Evolutionary conservation across 2,329 filamentous ascomycete genomes (phyloP).

Genomic region (Talaromyces sp.): DNA sequence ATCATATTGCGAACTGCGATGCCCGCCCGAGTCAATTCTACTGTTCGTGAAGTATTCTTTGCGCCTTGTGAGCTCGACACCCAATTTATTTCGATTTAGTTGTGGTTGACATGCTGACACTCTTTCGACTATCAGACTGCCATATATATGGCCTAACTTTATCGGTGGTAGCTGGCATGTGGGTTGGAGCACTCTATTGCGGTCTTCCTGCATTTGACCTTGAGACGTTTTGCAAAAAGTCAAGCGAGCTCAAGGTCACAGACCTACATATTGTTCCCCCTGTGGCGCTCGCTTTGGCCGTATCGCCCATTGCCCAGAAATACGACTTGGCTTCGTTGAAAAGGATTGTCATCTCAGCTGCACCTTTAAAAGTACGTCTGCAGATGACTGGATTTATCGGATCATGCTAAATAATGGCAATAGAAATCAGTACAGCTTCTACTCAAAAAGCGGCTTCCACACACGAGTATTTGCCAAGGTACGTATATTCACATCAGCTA

Average conservation of each 20-base stretch:
- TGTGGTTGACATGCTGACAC: not conserved
- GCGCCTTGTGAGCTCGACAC: slow-evolving; percentile 23
- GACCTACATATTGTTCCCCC: slow-evolving; percentile 26
- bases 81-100: not conserved
- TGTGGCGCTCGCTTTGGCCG: slow-evolving; percentile 22
- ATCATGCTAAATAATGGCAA: not conserved
- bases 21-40: slow-evolving; percentile 22
- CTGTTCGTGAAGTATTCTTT: slow-evolving; percentile 26
- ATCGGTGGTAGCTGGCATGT: slow-evolving; percentile 25
- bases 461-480: slow-evolving; percentile 25
- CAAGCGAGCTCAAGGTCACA: slow-evolving; percentile 24
- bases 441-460: slow-evolving; percentile 24
- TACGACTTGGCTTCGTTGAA: slow-evolving; percentile 21
- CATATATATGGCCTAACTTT: slow-evolving; percentile 25
- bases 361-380: slow-evolving; percentile 24
- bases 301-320: slow-evolving; percentile 20
- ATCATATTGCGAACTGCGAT: slow-evolving; percentile 24
- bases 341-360: slow-evolving; percentile 25
- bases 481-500: not conserved
- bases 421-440: slow-evolving; percentile 24
- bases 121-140: slow-evolving; percentile 20
- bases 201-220: slow-evolving; percentile 24
- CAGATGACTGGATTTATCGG: not conserved
- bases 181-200: slow-evolving; percentile 23
- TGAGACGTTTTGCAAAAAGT: slow-evolving; percentile 23